Conservation (phyloP, 2,329 filamentous ascomycete genomes). For the Aspergillus neoniger region DNA sequence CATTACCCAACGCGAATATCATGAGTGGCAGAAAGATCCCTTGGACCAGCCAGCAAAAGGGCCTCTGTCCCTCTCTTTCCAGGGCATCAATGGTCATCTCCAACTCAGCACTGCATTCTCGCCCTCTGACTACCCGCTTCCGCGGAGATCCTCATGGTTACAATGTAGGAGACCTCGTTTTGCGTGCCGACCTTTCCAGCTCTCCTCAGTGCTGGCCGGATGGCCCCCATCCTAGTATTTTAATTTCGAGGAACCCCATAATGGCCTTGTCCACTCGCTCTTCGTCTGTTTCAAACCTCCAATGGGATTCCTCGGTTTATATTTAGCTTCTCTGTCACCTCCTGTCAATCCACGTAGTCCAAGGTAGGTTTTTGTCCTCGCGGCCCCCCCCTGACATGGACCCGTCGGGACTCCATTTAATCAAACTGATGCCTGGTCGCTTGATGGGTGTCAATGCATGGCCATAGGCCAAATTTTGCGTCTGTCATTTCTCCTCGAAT, state of each 20-base stretch:
- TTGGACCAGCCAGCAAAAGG: neutral
- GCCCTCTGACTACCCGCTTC: neutral
- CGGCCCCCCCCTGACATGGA: neutral
- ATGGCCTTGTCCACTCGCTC: conserved; percentile 6
- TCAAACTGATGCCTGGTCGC: neutral
- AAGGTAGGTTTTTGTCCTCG: neutral
- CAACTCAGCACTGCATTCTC: neutral
- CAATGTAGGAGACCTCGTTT: conserved; percentile 3
- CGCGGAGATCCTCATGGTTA: conserved; percentile 16
- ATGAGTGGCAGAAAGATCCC: conserved; percentile 31
- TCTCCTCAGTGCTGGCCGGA: neutral
- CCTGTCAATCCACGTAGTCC: conserved; percentile 5
- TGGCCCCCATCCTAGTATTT: neutral
- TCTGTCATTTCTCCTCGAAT: neutral
- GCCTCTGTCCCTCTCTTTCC: neutral
- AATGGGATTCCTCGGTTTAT: conserved; percentile 7
- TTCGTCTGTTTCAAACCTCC: conserved; percentile 3
- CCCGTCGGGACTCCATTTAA: conserved; percentile 4
- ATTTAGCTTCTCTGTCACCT: conserved; percentile 2
- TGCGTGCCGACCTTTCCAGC: neutral
- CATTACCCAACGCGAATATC: conserved; percentile 39
- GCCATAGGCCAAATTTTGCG: neutral
- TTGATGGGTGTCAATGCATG: neutral
- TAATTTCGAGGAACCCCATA: neutral
- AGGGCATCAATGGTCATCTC: neutral